Evolutionary conservation across 352 stramenopile species (phyloP), one percentile per base, ranked within the genome.

Genomic region (Globisporangium radiosum): DNA sequence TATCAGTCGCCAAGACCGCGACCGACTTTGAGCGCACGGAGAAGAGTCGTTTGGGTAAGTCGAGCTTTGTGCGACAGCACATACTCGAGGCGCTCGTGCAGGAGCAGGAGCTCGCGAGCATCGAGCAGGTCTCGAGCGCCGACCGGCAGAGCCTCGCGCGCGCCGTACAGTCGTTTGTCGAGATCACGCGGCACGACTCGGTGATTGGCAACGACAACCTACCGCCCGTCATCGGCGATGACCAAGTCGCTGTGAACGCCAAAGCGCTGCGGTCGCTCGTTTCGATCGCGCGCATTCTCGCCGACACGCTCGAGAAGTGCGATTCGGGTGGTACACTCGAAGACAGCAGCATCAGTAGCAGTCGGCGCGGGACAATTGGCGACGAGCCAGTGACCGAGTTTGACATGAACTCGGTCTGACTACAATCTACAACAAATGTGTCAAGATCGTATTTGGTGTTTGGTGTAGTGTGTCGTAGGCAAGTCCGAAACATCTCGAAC

Each of bases 71-170:
- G 1, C 67, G 76, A 1, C 72, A 83, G 7, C 68, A 73, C 17
- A 71, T 86, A 49, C 47, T 87, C 4, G 76, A 87, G 38, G 70
- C 76, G 5, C 68, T 87, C 36, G 63, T 84, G 5, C 72, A 82
- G 25, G 76, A 87, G 19, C 74, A 78, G 6, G 68, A 82, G 48
- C 59, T 78, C 14, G 64, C 57, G 17, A 70, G 57, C 5, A 72
- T 84, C 11, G 70, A 68, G 14, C 55, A 72, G 3, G 50, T 72
- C 33, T 51, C 62, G 4, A 59, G 37, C n/a, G 59, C 68, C 7
- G 69, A 83, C 15, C 69, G 69, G 1, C 67, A 57, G 0, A 63
- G 64, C 5, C 64, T 83, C 49, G 62, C 66, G 14, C 59, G 59
- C 5, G 69, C 71, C 14, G 60, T 87, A 43, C 64, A 65, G 4